Conservation (phyloP, 495 filamentous ascomycete species). For the Daldinia loculata region DNA sequence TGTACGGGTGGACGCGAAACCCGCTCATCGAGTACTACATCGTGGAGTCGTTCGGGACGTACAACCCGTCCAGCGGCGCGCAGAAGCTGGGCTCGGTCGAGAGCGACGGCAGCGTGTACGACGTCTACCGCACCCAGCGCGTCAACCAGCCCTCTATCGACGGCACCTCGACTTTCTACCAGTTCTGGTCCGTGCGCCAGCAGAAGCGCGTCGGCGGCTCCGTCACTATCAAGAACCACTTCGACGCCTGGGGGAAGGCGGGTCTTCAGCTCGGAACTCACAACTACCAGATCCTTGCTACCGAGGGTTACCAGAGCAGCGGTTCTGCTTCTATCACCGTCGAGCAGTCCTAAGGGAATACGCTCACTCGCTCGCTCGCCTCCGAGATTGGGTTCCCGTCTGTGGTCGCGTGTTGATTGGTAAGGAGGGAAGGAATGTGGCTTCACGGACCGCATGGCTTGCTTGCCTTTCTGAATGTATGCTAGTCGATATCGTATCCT, state of each 20-base stretch:
- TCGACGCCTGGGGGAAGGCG: constrained; percentile 65
- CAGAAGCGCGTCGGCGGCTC: constrained; percentile 58
- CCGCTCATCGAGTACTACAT: constrained; percentile 71
- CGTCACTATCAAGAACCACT: constrained; percentile 65
- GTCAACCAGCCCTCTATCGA: constrained; percentile 67
- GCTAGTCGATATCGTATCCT: neutral
- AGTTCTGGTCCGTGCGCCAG: constrained; percentile 65
- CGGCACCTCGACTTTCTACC: constrained; percentile 64
- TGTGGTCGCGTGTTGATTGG: neutral
- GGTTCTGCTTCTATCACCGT: constrained; percentile 54
- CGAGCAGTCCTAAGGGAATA: constrained; percentile 33
- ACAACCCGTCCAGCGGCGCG: constrained; percentile 62
- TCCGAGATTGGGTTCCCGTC: too few relatives aligned
- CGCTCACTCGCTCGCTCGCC: too few relatives aligned
- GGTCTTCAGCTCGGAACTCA: constrained; percentile 63
- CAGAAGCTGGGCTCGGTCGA: constrained; percentile 62
- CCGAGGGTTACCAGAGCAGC: constrained; percentile 61
- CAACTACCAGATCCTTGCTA: constrained; percentile 69
- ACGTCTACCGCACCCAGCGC: constrained; percentile 67
- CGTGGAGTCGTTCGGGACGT: constrained; percentile 62
- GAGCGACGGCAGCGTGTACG: constrained; percentile 69
- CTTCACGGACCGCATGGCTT: constrained; percentile 4
- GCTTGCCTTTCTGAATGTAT: constrained; percentile 19
- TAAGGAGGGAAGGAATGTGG: neutral
- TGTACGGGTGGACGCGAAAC: constrained; percentile 68